These are phyloP conservation scores for Kernera saxatilis DNA, from an alignment of 345 rosid species.

Conservation along the genomic window DNA sequence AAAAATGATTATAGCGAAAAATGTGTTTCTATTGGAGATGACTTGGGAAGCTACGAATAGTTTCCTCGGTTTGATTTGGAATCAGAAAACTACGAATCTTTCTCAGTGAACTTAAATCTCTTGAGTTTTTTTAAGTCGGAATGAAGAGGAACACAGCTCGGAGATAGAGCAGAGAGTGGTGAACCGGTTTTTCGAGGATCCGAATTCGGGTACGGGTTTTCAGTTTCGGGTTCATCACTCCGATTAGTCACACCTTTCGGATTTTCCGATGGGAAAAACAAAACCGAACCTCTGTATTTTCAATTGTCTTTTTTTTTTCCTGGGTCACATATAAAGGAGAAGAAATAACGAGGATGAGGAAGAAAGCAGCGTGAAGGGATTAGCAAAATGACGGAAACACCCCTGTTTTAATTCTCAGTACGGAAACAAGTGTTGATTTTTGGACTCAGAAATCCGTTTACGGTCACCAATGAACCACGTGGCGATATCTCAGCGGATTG, in stretches of 20 bases:
- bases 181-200: conserved; percentile 40
- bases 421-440: conserved; percentile 6
- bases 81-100: neutral
- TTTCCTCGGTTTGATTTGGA: neutral
- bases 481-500: neutral
- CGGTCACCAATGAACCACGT: neutral
- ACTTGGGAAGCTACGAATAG: too few relatives aligned
- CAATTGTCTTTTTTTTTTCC: neutral
- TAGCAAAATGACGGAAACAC: neutral
- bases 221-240: conserved; percentile 44
- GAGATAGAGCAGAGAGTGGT: conserved; percentile 56
- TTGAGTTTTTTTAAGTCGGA: conserved; percentile 44
- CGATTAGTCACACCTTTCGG: conserved; percentile 17
- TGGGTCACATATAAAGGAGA: neutral
- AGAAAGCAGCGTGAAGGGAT: neutral
- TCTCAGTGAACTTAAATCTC: neutral
- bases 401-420: neutral
- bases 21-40: too few relatives aligned
- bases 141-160: conserved; percentile 80
- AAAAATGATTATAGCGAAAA: neutral
- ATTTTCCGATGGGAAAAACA: neutral
- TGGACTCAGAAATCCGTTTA: neutral
- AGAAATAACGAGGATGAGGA: neutral
- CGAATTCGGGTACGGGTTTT: conserved; percentile 15
- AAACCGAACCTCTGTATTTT: neutral